These are phyloP conservation scores for Lachancea meyersii DNA, from an alignment of 805 yeast genomes.

Conservation along the genomic window DNA sequence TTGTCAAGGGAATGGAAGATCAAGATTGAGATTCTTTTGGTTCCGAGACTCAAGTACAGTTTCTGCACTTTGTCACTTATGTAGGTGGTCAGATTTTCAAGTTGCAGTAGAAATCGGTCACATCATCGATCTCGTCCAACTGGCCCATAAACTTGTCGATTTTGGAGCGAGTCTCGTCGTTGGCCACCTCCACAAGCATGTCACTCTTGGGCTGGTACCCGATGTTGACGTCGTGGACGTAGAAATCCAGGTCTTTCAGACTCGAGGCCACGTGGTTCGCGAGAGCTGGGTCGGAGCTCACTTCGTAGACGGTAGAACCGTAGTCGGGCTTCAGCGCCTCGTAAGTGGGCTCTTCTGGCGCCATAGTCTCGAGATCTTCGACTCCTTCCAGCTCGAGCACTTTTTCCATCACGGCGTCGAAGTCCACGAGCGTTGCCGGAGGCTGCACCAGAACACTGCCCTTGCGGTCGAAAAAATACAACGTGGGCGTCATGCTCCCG, in stretches of 20 bases:
- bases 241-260: constrained; percentile 45
- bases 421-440: constrained; percentile 33
- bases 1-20: no score
- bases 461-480: constrained; percentile 67
- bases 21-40: no score
- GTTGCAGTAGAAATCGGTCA: constrained; percentile 73
- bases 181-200: constrained; percentile 46
- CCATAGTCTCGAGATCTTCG: constrained; percentile 62
- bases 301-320: constrained; percentile 33
- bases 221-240: constrained; percentile 64
- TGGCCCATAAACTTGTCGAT: constrained; percentile 52
- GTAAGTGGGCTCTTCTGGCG: constrained; percentile 27
- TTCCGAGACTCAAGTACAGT: no score
- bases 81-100: no score
- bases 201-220: constrained; percentile 62
- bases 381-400: constrained; percentile 68
- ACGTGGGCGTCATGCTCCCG: constrained; percentile 68
- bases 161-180: constrained; percentile 45
- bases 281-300: constrained; percentile 59
- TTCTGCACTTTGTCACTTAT: no score
- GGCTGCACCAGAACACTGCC: constrained; percentile 61
- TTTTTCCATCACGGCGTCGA: constrained; percentile 68
- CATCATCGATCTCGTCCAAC: constrained; percentile 78
- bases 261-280: constrained; percentile 55
- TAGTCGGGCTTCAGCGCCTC: constrained; percentile 16